phyloP scores from a whole-genome alignment of 257 asterid genomes.

The Solanum pinnatisectum region DNA sequence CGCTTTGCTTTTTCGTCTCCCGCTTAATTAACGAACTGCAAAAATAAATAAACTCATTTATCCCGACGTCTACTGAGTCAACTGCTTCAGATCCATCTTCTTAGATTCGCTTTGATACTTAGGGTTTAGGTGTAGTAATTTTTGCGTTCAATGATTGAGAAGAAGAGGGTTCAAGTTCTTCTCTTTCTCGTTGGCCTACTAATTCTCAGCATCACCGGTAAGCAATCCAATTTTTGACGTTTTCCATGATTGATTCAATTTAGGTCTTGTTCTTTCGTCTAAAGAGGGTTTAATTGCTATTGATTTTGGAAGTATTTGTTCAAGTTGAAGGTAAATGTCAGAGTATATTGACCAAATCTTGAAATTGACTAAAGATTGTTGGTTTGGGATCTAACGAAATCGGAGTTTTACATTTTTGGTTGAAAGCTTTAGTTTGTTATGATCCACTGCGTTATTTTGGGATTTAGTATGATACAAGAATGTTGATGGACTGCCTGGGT shows the following conservation, averaged over 20 bases:
- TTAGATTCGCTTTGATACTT: background rate
- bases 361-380: background rate
- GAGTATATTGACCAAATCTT: background rate
- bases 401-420: background rate
- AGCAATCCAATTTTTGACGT: background rate
- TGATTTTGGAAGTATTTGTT: background rate
- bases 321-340: background rate
- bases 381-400: background rate
- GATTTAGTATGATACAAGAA: background rate
- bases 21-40: background rate
- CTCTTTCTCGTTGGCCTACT: conserved; percentile 48
- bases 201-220: conserved; percentile 73
- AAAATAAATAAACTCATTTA: background rate
- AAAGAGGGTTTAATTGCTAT: background rate
- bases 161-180: conserved; percentile 57
- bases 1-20: background rate
- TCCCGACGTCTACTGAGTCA: background rate
- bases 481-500: background rate
- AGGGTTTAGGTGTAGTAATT: background rate
- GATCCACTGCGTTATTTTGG: background rate
- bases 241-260: background rate
- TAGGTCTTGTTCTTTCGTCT: background rate
- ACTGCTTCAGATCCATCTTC: background rate
- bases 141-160: conserved; percentile 29
- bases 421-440: background rate